Conservation (phyloP, 2,329 filamentous ascomycete species). For the Parascedosporium putredinis region DNA sequence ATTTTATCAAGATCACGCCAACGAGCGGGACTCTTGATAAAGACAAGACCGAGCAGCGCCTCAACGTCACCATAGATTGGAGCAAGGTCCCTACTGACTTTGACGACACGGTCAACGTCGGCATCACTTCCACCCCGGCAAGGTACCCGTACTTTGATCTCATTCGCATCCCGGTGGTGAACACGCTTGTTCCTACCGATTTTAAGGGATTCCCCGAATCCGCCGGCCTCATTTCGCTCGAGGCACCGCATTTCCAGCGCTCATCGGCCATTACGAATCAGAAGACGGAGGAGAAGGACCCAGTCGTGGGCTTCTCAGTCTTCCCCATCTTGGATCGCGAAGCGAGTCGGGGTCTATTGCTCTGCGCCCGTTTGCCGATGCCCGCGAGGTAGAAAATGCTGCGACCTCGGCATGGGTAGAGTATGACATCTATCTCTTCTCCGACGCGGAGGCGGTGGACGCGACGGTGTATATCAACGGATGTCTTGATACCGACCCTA, state of each 20-base stretch:
- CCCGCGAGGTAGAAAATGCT: slow-evolving; percentile 12
- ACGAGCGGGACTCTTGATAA: not conserved
- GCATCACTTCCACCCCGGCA: slow-evolving; percentile 1
- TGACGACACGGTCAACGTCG: slow-evolving; percentile 1
- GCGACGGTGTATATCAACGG: slow-evolving; percentile 19
- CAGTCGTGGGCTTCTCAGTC: slow-evolving; percentile 13
- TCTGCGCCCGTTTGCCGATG: not conserved
- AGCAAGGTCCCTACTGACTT: not conserved
- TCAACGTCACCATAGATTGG: slow-evolving; percentile 2
- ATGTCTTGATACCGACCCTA: slow-evolving; percentile 20
- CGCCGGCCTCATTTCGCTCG: slow-evolving; percentile 18
- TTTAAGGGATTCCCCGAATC: slow-evolving; percentile 20
- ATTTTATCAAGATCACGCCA: slow-evolving; percentile 1
- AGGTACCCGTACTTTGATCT: slow-evolving; percentile 4
- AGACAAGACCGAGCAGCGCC: not conserved
- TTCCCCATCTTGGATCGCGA: slow-evolving; percentile 19
- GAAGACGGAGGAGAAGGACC: not conserved
- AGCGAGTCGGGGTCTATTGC: slow-evolving; percentile 16
- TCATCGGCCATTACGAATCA: not conserved
- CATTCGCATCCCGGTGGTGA: slow-evolving; percentile 3
- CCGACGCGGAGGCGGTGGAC: slow-evolving; percentile 10
- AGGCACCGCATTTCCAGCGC: slow-evolving; percentile 17
- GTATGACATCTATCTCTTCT: slow-evolving; percentile 18
- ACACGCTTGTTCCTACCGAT: slow-evolving; percentile 10
- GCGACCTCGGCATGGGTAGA: slow-evolving; percentile 13